Evolutionary conservation across 352 stramenopile genomes (phyloP).

Genomic region (Globisporangium mamillatum): DNA sequence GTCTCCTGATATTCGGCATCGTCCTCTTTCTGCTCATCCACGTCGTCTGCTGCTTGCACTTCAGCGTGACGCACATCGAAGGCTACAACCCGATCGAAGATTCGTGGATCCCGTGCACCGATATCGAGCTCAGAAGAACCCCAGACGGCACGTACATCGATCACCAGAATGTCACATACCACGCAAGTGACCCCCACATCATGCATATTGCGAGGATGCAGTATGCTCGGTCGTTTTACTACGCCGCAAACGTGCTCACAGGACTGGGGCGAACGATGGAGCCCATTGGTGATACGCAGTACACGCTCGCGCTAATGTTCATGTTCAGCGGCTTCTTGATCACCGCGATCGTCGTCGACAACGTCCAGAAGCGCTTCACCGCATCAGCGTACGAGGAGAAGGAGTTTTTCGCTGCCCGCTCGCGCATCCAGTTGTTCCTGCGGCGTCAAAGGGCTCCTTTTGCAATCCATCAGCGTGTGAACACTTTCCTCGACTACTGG

Average conservation of each 20-base stretch:
- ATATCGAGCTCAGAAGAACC: slow-evolving; percentile 23
- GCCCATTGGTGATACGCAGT: slow-evolving; percentile 35
- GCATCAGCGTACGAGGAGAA: slow-evolving; percentile 49
- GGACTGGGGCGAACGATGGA: slow-evolving; percentile 37
- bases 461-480: slow-evolving; percentile 40
- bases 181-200: slow-evolving; percentile 16
- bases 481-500: slow-evolving; percentile 48
- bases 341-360: slow-evolving; percentile 47
- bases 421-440: slow-evolving; percentile 45
- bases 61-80: slow-evolving; percentile 35
- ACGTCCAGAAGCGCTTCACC: slow-evolving; percentile 50
- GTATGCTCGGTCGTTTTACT: slow-evolving; percentile 37
- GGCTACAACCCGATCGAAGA: slow-evolving; percentile 29
- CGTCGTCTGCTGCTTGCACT: slow-evolving; percentile 42
- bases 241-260: slow-evolving; percentile 32
- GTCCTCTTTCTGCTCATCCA: slow-evolving; percentile 56
- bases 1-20: slow-evolving; percentile 38
- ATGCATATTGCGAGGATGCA: slow-evolving; percentile 23
- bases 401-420: slow-evolving; percentile 39
- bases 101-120: slow-evolving; percentile 31
- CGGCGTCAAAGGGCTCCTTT: slow-evolving; percentile 38
- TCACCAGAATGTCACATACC: slow-evolving; percentile 22
- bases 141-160: slow-evolving; percentile 16
- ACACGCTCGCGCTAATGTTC: slow-evolving; percentile 37
- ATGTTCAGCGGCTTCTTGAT: slow-evolving; percentile 55